Base-by-base conservation (phyloP, 208 protist species). In the Crithidia sp. region DNA sequence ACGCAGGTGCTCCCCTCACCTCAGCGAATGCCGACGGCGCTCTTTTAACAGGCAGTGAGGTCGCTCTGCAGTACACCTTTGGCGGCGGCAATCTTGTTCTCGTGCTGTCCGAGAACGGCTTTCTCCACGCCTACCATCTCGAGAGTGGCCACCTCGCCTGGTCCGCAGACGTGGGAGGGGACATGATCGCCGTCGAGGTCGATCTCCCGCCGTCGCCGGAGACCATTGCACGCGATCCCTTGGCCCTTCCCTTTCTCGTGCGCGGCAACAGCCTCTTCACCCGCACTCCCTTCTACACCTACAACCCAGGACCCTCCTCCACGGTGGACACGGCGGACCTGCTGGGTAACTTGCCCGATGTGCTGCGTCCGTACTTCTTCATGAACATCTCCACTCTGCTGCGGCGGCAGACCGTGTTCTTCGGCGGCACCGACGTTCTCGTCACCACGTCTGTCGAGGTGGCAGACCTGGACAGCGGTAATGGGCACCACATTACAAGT, bases 301-400 rank as follows among this genome's bases (percentile, higher is more conserved):
- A 74, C 68, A 53, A 53, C 8, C 52, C 65, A 0, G 56, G 28
- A 2, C 19, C 66, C 0, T 28, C 52, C 7, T 57, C 69, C 1
- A 43, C 13, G 44, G 28, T 67, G 1, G 56, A 64, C 9, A 37
- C 60, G 10, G 45, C 44, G 37, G 28, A 69, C 39, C 49, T 71
- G 57, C 69, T 70, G 28, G 59, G 45, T 19, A 63, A 45, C 17
- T 8, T 75, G 28, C 65, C 70, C 7, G 71, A 68, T 8, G 47
- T 41, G 0, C n/a, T 77, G 40, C 78, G 75, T 7, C 74, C 82
- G 14, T 66, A 85, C 44, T 95, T 88, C 62, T 92, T 92, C 62
- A 88, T 88, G 81, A 89, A 91, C 67, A 65, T 95, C 13, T 91
- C 90, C 9, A 83, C 85, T 13, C 67, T 95, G 39, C 77, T 95